A percentile compares a stretch with the other conserved stretches of the same genome.
These are phyloP conservation scores for Penicillium chermesinum DNA, from an alignment of 495 filamentous ascomycete species.

Conservation along the genomic window DNA sequence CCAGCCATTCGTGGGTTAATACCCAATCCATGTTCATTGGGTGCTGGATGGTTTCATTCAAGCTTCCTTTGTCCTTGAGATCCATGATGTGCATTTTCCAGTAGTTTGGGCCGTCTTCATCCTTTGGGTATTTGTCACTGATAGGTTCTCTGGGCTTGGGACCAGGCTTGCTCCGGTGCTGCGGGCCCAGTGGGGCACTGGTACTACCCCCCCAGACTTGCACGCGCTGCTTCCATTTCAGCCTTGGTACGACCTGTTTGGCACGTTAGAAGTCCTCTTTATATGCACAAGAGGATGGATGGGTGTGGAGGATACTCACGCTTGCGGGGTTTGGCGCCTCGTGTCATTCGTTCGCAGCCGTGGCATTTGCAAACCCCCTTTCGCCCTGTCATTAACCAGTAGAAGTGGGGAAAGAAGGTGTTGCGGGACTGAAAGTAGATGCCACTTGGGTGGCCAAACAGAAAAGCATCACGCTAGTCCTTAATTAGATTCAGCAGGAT, in stretches of 20 bases:
- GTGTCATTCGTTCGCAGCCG: constrained; percentile 25
- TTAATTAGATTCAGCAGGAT: no score
- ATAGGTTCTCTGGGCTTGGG: background rate
- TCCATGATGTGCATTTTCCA: constrained; percentile 44
- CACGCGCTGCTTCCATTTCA: constrained; percentile 17
- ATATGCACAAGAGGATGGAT: background rate
- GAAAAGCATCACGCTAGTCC: constrained; percentile 47
- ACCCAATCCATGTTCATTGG: constrained; percentile 50
- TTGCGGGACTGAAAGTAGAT: constrained; percentile 46
- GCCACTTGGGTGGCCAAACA: constrained; percentile 53
- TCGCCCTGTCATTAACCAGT: constrained; percentile 47
- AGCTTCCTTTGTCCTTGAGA: constrained; percentile 31
- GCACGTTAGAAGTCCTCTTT: constrained; percentile 3
- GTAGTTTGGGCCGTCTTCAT: constrained; percentile 50
- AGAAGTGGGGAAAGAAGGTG: constrained; percentile 55
- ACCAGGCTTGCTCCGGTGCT: background rate
- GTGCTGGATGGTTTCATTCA: constrained; percentile 46
- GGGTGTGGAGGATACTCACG: constrained; percentile 7
- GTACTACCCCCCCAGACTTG: no score
- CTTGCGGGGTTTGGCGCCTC: constrained; percentile 11
- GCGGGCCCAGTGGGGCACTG: no score
- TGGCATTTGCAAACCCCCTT: constrained; percentile 31
- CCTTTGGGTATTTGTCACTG: constrained; percentile 3
- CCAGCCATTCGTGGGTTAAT: constrained; percentile 36
- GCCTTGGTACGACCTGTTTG: constrained; percentile 14